Percentiles rank a stretch among this genome's conserved stretches.
These are phyloP conservation scores for Heracleum sosnowskyi DNA, from an alignment of 129 eudicot species.

Conservation along the genomic window DNA sequence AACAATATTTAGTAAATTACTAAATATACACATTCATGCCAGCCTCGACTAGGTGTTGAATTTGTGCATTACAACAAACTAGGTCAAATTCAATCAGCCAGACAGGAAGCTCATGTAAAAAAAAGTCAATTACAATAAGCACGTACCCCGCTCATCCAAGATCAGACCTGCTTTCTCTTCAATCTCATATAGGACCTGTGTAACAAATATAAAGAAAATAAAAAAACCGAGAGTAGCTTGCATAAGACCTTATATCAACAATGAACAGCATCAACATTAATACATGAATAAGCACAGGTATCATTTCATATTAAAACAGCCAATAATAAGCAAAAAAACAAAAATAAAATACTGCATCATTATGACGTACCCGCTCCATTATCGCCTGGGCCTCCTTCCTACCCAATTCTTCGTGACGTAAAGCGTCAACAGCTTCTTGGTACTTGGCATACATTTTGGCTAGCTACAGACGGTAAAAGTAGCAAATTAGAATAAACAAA, in stretches of 20 bases:
- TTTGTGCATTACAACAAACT: neutral
- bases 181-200: conserved; percentile 60
- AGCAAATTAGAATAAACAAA: neutral
- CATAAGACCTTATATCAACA: neutral
- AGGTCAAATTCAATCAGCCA: neutral
- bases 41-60: neutral
- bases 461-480: conserved; percentile 21
- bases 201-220: neutral
- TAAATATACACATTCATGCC: neutral
- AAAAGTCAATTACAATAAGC: neutral
- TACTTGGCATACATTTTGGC: conserved; percentile 84
- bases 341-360: neutral
- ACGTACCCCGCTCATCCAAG: conserved; percentile 72
- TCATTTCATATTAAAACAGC: neutral
- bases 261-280: neutral
- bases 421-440: conserved; percentile 94
- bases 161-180: conserved; percentile 82
- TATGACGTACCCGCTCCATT: conserved; percentile 55
- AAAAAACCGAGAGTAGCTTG: neutral
- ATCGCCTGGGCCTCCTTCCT: conserved; percentile 73
- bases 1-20: neutral
- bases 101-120: neutral
- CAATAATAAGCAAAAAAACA: neutral
- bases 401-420: conserved; percentile 86
- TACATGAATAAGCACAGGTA: neutral